Base-by-base conservation (phyloP, 345 rosid species). In the Rhodomyrtus tomentosa region DNA sequence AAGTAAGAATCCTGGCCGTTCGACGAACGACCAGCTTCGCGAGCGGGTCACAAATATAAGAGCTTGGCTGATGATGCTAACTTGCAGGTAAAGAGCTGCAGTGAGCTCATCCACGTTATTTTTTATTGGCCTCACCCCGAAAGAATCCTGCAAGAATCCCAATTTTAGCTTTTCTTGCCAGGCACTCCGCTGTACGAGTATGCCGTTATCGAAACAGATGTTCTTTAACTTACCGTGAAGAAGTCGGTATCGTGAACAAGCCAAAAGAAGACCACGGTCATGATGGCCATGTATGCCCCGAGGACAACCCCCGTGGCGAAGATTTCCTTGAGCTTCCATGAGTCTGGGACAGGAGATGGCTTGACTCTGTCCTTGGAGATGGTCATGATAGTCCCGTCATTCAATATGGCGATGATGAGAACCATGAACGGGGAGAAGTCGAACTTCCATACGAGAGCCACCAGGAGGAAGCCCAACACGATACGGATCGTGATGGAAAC, bases 371-470 rank as follows among this genome's bases (percentile, higher is more conserved):
- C 98, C 87, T 90, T 93, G 76, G 98, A 92, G 85, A 95, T 95
- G 55, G 98, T 95, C 96, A 93, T 95, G 87, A 95, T 93, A 50
- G 98, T 95, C 82, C 98, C 98, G 36, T 95, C 98, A 5, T 95
- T 95, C 84, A 95, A 90, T 88, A 95, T 91, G 54, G 96, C 95
- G 18, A 95, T 95, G 90, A 95, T 91, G 85, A 95, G 89, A 53
- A 95, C 92, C 98, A 94, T 95, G 92, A 95, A 95, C 20, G 98
- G 96, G 7, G 98, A 90, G 89, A 95, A 93, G 76, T 95, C 96
- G 20, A 95, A 95, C 89, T 90, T 86, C 98, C 96, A 95, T 59
- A 92, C 90, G 54, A 95, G 91, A 84, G 96, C 95, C 45, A 95
- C 85, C 25, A 95, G 93, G 89, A 95, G 84, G 91, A 95, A 95